Evolutionary conservation across 1,284 basidiomycete genomes (phyloP).

Genomic region (Cystobasidium sp.): DNA sequence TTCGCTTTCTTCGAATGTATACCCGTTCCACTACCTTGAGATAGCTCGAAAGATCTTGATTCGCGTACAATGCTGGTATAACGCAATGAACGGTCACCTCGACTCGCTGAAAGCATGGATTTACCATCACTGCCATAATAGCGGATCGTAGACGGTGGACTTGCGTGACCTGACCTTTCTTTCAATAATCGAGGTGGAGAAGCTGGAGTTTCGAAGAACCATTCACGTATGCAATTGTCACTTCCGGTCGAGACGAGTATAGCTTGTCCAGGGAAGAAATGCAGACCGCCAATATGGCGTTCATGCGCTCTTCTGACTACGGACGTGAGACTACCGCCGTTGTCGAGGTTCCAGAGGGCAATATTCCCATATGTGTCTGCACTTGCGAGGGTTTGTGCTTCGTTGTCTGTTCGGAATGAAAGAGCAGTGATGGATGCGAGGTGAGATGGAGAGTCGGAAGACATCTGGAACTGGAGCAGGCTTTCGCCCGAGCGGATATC

Average conservation of each 20-base stretch:
- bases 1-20: conserved; percentile 28
- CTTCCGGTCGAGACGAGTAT: conserved; percentile 82
- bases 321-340: conserved; percentile 78
- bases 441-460: conserved; percentile 14
- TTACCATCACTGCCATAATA: conserved; percentile 98
- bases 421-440: conserved; percentile 56
- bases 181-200: conserved; percentile 85
- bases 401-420: conserved; percentile 47
- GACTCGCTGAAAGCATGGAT: conserved; percentile 79
- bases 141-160: conserved; percentile 86
- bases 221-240: conserved; percentile 87
- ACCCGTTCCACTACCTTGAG: conserved; percentile 70
- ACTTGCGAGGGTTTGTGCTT: conserved; percentile 71
- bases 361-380: conserved; percentile 84
- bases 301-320: conserved; percentile 85
- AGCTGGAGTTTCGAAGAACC: conserved; percentile 92
- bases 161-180: conserved; percentile 86
- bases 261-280: conserved; percentile 90
- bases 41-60: conserved; percentile 89
- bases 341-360: conserved; percentile 86
- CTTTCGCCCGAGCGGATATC: conserved; percentile 88
- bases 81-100: conserved; percentile 77
- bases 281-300: conserved; percentile 73
- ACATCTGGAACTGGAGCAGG: conserved; percentile 79
- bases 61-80: conserved; percentile 92